Base-by-base conservation (phyloP, 441 rosid genomes). In the Gossypium aridum region DNA sequence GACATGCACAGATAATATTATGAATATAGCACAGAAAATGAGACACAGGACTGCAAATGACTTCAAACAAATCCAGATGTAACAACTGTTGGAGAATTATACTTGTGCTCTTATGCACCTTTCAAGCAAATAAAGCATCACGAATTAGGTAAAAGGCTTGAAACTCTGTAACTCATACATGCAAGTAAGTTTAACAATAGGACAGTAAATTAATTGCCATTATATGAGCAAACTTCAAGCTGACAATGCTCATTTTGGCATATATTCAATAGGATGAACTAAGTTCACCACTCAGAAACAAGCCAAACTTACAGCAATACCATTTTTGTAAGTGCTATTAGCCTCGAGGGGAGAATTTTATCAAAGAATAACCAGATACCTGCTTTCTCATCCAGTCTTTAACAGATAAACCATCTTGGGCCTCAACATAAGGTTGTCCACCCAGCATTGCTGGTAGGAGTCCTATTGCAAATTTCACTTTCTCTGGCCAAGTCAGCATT, bases 401-500 rank as follows among this genome's bases (percentile, higher is more conserved):
- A 79, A 91, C 98, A 65, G 79, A 78, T 76, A 92, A 76, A 83
- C 94, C 94, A 86, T 94, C 99, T 83, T 94, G 99, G 76, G 98
- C 98, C 80, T 94, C 94, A 63, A 94, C 98, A 85, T 94, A 94
- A 67, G 95, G 80, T 78, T 92, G 97, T 65, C 97, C 97, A 34
- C 98, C 98, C 25, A 88, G 62, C 76, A 94, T 92, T 70, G 98
- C 97, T 28, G 97, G 98, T 53, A 94, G 83, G 64, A 94, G 95
- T 68, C 98, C 98, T 72, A 92, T 91, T 20, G 99, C 99, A 87
- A 94, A 94, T 81, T 91, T 94, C 63, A 89, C 87, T 79, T 94
- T 94, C 84, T 94, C 99, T 7, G 97, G 94, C 99, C 99, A 94
- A 45, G 97, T 91, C 77, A 94, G 84, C 97, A 94, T 94, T 80